phyloP scores from a whole-genome alignment of 2,329 filamentous ascomycete species.

The Escovopsis weberi region DNA sequence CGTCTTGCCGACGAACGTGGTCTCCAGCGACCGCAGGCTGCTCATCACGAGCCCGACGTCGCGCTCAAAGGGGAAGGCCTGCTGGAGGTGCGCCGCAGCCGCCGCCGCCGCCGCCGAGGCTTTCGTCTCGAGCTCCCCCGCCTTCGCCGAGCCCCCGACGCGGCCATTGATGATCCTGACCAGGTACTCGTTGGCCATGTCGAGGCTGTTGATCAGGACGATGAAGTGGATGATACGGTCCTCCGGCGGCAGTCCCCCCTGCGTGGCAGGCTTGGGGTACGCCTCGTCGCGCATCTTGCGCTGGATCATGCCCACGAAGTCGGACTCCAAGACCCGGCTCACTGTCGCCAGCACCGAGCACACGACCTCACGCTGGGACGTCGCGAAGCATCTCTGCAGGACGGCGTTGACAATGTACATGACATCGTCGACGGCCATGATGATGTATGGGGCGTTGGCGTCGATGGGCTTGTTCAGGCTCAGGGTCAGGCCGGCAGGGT shows the following conservation, averaged over 20 bases:
- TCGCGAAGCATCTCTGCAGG: conserved; percentile 71
- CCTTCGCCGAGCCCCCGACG: conserved; percentile 23
- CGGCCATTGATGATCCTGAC: conserved; percentile 66
- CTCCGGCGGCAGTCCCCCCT: conserved; percentile 75
- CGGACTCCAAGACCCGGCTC: conserved; percentile 64
- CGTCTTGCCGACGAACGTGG: conserved; percentile 62
- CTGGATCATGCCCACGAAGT: conserved; percentile 95
- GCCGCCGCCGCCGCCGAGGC: conserved; percentile 23
- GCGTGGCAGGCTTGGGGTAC: conserved; percentile 66
- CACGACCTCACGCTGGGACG: conserved; percentile 67
- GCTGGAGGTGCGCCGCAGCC: conserved; percentile 33
- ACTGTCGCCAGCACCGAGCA: conserved; percentile 66
- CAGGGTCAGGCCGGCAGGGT: conserved; percentile 64
- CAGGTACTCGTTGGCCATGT: conserved; percentile 83
- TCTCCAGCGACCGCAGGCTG: conserved; percentile 53
- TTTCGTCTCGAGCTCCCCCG: no score
- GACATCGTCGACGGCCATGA: conserved; percentile 90
- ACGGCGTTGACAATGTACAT: conserved; percentile 98
- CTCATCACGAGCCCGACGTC: conserved; percentile 57
- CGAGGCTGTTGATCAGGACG: conserved; percentile 88
- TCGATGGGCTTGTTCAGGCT: conserved; percentile 57
- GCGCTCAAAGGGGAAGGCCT: conserved; percentile 67
- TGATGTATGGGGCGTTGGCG: conserved; percentile 76
- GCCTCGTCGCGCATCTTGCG: conserved; percentile 95
- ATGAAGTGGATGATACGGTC: conserved; percentile 80